A percentile compares a stretch with the other conserved stretches of the same genome.
phyloP scores from a whole-genome alignment of 1,284 basidiomycete species.

The Puccinia sorghi region DNA sequence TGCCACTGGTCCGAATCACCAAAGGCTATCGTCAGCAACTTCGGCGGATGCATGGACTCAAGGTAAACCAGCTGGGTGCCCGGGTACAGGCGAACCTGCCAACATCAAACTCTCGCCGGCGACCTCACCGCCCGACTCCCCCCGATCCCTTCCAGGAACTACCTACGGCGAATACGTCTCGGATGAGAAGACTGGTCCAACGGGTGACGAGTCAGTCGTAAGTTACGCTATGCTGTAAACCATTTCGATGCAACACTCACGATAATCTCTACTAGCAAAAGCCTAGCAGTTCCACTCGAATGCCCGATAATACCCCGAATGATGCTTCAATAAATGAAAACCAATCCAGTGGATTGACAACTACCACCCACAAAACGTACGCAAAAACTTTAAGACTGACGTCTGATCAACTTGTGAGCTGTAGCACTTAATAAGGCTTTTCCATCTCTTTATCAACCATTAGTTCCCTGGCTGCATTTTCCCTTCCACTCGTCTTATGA shows the following conservation, averaged over 20 bases:
- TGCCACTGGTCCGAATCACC: constrained; percentile 16
- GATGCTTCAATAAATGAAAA: constrained; percentile 53
- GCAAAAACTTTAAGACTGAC: constrained; percentile 89
- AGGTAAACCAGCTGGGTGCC: neutral
- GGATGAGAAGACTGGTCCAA: neutral
- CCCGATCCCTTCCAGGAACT: constrained; percentile 17
- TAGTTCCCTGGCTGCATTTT: neutral
- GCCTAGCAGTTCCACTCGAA: neutral
- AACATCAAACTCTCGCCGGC: constrained; percentile 7
- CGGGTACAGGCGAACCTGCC: neutral
- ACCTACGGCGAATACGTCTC: neutral
- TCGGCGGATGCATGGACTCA: constrained; percentile 22
- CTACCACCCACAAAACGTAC: constrained; percentile 63
- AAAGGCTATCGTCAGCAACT: neutral
- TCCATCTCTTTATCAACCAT: neutral
- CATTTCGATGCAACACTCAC: constrained; percentile 3
- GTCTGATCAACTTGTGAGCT: constrained; percentile 73
- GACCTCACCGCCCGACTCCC: constrained; percentile 18
- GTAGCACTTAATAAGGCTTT: neutral
- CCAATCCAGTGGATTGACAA: constrained; percentile 28
- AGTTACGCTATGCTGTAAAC: neutral
- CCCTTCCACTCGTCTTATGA: neutral
- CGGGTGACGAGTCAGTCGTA: constrained; percentile 23
- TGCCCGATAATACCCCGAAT: neutral
- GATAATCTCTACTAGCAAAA: neutral